phyloP scores from a whole-genome alignment of 2,329 filamentous ascomycete genomes.

The Colletotrichum sp. region DNA sequence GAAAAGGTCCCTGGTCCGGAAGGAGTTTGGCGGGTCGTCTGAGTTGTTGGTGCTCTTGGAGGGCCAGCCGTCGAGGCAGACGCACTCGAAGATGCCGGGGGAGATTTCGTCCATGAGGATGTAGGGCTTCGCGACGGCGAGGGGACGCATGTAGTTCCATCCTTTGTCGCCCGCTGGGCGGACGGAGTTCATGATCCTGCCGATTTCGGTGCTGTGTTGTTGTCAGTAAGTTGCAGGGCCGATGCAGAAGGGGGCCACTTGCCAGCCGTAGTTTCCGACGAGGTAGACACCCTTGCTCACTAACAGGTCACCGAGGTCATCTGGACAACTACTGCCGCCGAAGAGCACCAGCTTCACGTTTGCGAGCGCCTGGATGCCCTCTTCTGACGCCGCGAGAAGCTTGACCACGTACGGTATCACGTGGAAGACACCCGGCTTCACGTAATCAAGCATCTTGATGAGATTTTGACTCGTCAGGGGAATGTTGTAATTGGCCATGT shows the following conservation, averaged over 20 bases:
- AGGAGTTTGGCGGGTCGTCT: conserved; percentile 37
- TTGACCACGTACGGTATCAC: conserved; percentile 58
- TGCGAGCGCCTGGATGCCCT: conserved; percentile 43
- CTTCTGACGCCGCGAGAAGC: conserved; percentile 51
- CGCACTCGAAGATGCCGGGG: conserved; percentile 36
- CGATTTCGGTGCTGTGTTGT: conserved; percentile 30
- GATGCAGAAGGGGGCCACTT: no score
- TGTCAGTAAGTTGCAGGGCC: not conserved
- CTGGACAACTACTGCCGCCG: conserved; percentile 50
- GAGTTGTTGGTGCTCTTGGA: conserved; percentile 36
- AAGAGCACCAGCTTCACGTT: conserved; percentile 47
- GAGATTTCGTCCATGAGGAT: conserved; percentile 12
- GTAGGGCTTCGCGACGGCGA: conserved; percentile 2
- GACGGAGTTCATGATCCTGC: conserved; percentile 29
- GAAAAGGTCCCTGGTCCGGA: conserved; percentile 40
- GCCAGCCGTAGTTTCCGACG: not conserved
- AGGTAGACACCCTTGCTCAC: not conserved
- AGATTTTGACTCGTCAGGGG: conserved; percentile 58
- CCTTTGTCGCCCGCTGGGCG: conserved; percentile 29
- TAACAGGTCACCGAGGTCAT: conserved; percentile 44
- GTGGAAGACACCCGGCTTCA: conserved; percentile 43
- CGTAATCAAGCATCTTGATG: conserved; percentile 42
- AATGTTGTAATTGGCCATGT: conserved; percentile 57
- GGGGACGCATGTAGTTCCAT: conserved; percentile 33
- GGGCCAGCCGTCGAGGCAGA: conserved; percentile 38